Conservation (phyloP, 2,329 filamentous ascomycete genomes). For the Pseudopyrenochaeta lycopersici region DNA sequence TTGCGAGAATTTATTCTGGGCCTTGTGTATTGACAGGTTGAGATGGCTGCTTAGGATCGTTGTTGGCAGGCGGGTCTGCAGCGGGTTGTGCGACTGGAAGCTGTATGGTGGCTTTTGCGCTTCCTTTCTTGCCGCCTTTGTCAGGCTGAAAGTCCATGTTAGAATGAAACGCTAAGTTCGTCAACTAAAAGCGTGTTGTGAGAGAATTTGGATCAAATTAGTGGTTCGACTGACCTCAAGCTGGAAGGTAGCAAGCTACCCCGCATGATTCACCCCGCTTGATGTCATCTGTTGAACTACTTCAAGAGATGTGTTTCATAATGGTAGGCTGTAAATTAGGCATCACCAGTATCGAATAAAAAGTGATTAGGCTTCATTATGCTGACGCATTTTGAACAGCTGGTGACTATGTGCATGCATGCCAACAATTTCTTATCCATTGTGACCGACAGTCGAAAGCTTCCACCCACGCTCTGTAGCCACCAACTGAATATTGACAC, state of each 20-base stretch:
- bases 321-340: too few species aligned
- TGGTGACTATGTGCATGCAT: not conserved
- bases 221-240: not conserved
- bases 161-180: not conserved
- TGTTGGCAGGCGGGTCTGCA: slow-evolving; percentile 1
- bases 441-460: not conserved
- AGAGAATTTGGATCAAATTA: too few species aligned
- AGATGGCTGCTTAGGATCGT: not conserved
- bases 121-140: slow-evolving; percentile 15
- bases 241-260: not conserved
- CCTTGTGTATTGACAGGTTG: not conserved
- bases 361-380: too few species aligned
- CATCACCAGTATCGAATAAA: too few species aligned
- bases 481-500: slow-evolving; percentile 3
- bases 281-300: not conserved
- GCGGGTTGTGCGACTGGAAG: slow-evolving; percentile 17
- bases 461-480: slow-evolving; percentile 10
- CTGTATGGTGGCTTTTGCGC: slow-evolving; percentile 15
- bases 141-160: slow-evolving; percentile 12
- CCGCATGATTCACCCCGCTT: slow-evolving; percentile 1
- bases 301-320: too few species aligned
- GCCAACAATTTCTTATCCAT: not conserved
- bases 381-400: too few species aligned
- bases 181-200: not conserved
- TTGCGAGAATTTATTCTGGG: not conserved